Percentiles rank a stretch among this genome's conserved stretches.
Conservation (phyloP, 306 rosid species). For the Gillenia trifoliata region DNA sequence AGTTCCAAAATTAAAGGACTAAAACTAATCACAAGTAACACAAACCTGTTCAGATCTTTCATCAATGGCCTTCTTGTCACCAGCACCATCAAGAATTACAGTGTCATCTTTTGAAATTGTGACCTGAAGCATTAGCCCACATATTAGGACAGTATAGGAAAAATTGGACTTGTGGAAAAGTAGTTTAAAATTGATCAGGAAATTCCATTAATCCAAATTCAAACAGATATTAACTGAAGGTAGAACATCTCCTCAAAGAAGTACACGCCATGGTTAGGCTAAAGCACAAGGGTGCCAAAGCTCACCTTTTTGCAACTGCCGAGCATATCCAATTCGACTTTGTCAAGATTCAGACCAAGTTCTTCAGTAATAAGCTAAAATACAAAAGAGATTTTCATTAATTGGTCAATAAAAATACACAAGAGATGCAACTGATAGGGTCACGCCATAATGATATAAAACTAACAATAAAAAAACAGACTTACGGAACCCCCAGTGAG, state of each 20-base stretch:
- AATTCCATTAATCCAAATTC: neutral
- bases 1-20: neutral
- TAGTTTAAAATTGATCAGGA: neutral
- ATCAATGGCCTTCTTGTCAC: constrained; percentile 81
- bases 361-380: constrained; percentile 83
- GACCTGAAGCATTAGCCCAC: constrained; percentile 37
- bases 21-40: neutral
- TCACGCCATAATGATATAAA: neutral
- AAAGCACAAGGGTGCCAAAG: neutral
- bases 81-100: constrained; percentile 91
- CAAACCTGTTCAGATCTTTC: constrained; percentile 97
- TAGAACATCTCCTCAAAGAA: neutral
- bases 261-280: neutral
- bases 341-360: constrained; percentile 91
- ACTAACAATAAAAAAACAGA: neutral
- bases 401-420: neutral
- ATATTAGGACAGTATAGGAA: neutral
- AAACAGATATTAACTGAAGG: neutral
- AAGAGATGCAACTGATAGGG: neutral
- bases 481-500: constrained; percentile 87
- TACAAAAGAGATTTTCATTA: neutral
- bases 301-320: constrained; percentile 90
- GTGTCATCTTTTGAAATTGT: constrained; percentile 97
- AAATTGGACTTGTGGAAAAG: neutral
- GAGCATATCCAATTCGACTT: constrained; percentile 69